Conservation (phyloP, 1,284 basidiomycete genomes). For the Earliella scabrosa region DNA sequence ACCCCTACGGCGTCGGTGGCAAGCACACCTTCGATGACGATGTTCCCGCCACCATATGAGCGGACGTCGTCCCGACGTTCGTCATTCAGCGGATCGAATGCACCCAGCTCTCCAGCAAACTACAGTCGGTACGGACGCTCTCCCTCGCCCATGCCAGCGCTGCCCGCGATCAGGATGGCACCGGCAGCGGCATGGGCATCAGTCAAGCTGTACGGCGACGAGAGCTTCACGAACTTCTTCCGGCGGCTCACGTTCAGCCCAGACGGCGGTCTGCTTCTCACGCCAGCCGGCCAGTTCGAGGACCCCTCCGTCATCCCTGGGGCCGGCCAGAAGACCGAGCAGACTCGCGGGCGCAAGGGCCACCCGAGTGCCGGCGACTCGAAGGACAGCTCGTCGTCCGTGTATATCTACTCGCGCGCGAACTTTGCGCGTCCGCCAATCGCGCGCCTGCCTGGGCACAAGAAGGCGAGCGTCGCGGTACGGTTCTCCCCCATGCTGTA, state of each 20-base stretch:
- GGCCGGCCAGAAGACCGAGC: conserved; percentile 39
- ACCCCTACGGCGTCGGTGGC: conserved; percentile 67
- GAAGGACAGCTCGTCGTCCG: conserved; percentile 54
- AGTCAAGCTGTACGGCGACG: conserved; percentile 90
- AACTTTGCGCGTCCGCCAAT: conserved; percentile 92
- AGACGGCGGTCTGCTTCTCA: conserved; percentile 91
- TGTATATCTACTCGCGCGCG: conserved; percentile 95
- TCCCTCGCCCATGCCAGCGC: conserved; percentile 89
- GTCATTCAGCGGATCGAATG: conserved; percentile 85
- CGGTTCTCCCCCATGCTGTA: conserved; percentile 94
- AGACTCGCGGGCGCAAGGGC: conserved; percentile 58
- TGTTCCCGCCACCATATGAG: conserved; percentile 76
- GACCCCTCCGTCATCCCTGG: conserved; percentile 72
- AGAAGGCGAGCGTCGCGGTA: conserved; percentile 93
- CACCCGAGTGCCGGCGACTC: conserved; percentile 45
- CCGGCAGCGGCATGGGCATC: conserved; percentile 54
- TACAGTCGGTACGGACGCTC: conserved; percentile 77
- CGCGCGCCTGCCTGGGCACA: conserved; percentile 95
- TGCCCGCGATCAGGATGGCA: conserved; percentile 80
- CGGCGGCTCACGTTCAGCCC: conserved; percentile 92
- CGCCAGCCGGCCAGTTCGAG: conserved; percentile 96
- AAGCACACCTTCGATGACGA: conserved; percentile 61
- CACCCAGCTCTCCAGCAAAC: conserved; percentile 73
- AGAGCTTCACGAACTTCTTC: conserved; percentile 96
- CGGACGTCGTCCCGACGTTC: conserved; percentile 79